Evolutionary conservation across 441 rosid genomes (phyloP).

Genomic region (Adansonia gregorii): DNA sequence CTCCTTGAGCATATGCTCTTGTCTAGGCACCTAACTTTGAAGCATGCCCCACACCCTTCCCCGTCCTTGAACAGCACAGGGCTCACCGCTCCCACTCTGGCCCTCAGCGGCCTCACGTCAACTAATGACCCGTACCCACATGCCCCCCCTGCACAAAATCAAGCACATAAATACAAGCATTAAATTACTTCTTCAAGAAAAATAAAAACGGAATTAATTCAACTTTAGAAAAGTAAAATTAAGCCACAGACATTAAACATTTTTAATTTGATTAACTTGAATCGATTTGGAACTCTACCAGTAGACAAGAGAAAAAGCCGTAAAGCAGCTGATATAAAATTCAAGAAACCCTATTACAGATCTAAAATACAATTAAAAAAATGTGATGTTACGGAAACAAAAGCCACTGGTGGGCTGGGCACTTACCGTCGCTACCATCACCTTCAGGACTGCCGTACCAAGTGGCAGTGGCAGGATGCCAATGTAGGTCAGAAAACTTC

Average conservation of each 20-base stretch:
- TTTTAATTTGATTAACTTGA: background rate
- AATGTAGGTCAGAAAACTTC: constrained; percentile 42
- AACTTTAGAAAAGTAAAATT: background rate
- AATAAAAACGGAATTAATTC: background rate
- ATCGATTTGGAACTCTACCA: background rate
- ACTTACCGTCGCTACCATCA: constrained; percentile 86
- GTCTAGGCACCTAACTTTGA: constrained; percentile 81
- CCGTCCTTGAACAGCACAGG: constrained; percentile 83
- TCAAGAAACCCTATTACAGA: background rate
- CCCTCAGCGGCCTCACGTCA: constrained; percentile 79
- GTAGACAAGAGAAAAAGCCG: background rate
- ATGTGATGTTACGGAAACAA: background rate
- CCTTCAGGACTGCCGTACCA: constrained; percentile 97
- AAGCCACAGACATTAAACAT: background rate
- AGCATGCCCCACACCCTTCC: constrained; percentile 92
- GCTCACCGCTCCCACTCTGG: constrained; percentile 92
- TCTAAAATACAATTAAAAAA: background rate
- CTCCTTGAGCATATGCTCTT: constrained; percentile 77
- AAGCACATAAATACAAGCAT: background rate
- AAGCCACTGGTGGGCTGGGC: background rate
- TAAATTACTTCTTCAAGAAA: no score
- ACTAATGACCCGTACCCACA: constrained; percentile 94
- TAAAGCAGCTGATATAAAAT: background rate
- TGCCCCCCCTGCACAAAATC: constrained; percentile 67
- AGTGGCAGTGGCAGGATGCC: constrained; percentile 90